Conservation (phyloP, 768 basidiomycete genomes). For the Suillus luteus region DNA sequence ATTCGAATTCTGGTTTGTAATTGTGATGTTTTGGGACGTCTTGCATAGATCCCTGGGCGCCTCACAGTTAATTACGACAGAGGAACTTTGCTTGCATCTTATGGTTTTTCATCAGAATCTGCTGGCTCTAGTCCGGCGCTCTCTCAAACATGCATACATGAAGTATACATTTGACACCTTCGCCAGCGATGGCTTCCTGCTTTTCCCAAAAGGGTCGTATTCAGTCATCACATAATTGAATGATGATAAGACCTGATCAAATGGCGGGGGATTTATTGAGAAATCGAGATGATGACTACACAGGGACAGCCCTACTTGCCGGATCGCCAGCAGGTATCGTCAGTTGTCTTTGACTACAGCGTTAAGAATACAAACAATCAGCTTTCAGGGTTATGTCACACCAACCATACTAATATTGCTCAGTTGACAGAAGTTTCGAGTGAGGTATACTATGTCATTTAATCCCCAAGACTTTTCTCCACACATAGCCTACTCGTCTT, state of each 20-base stretch:
- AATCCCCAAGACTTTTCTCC: background rate
- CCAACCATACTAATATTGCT: background rate
- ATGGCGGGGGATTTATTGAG: slow-evolving; percentile 41
- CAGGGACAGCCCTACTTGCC: slow-evolving; percentile 82
- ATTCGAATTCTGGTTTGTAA: slow-evolving; percentile 5
- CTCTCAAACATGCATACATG: slow-evolving; percentile 55
- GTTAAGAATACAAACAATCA: background rate
- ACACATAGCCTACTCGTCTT: background rate
- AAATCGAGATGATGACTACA: slow-evolving; percentile 49
- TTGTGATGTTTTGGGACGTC: slow-evolving; percentile 63
- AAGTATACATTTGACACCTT: slow-evolving; percentile 48
- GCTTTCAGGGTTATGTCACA: background rate
- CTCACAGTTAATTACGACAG: background rate
- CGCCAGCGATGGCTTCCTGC: slow-evolving; percentile 27
- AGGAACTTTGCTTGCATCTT: slow-evolving; percentile 50
- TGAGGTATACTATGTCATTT: background rate
- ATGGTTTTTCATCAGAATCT: too few relatives aligned
- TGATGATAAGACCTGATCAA: slow-evolving; percentile 28
- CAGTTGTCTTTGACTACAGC: background rate
- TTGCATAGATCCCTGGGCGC: slow-evolving; percentile 61
- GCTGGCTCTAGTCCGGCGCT: too few relatives aligned
- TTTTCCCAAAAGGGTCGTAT: slow-evolving; percentile 29
- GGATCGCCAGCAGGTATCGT: slow-evolving; percentile 51
- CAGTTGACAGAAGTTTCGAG: background rate
- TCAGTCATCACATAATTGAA: slow-evolving; percentile 57